phyloP scores from a whole-genome alignment of 345 rosid genomes.

The Populus pruinosa region DNA sequence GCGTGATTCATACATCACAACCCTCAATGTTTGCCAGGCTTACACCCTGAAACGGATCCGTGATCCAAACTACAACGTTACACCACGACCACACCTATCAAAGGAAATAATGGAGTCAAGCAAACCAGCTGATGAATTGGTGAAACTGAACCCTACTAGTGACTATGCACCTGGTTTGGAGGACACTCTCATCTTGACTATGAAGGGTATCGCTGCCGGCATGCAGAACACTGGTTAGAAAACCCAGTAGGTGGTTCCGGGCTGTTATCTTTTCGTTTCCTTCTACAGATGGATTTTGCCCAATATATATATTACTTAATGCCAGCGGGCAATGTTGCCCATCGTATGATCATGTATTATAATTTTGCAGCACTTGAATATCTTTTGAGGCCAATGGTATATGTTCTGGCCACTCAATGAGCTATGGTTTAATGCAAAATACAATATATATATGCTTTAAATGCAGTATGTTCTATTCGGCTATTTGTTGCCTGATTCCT shows the following conservation, averaged over 20 bases:
- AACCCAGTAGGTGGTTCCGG: not conserved
- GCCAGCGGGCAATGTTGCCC: not conserved
- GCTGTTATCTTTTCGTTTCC: not conserved
- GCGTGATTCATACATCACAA: conserved; percentile 93
- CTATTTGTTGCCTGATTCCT: not conserved
- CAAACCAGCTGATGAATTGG: conserved; percentile 65
- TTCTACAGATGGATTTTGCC: not conserved
- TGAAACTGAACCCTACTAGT: conserved; percentile 72
- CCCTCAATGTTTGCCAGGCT: conserved; percentile 91
- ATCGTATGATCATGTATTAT: not conserved
- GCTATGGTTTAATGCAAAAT: not conserved
- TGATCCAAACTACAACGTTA: conserved; percentile 74
- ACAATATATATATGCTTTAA: not conserved
- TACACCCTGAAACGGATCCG: conserved; percentile 90
- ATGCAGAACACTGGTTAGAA: conserved; percentile 91
- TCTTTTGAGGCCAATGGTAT: not conserved
- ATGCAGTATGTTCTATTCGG: not conserved
- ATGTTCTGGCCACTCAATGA: not conserved
- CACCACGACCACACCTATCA: conserved; percentile 70
- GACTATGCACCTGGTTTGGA: conserved; percentile 92
- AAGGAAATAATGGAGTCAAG: conserved; percentile 73
- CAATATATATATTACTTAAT: not conserved
- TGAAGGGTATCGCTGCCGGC: conserved; percentile 98
- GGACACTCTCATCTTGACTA: conserved; percentile 95
- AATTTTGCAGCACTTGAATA: not conserved